Base-by-base conservation (phyloP, 1,284 basidiomycete genomes). In the Moesziomyces sp. region DNA sequence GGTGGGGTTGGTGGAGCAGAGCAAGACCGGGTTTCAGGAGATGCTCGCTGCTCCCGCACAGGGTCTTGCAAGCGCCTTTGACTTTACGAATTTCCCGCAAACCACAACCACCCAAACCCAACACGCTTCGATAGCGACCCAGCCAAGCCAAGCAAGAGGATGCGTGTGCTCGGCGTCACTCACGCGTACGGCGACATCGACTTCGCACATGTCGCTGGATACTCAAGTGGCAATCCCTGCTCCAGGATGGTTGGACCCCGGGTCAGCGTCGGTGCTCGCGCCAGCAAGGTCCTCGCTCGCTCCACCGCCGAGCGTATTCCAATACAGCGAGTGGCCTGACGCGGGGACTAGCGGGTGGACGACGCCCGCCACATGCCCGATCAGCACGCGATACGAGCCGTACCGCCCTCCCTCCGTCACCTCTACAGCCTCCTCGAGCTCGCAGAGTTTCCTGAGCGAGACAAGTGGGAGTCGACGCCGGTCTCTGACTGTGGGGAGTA, bases 231-330 rank as follows among this genome's bases (percentile, higher is more conserved):
- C 52, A 0, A 49, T 49, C 16, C 62, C 62, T 5, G 62, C 55
- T n/a, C 62, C 56, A 3, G 62, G 62, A 21, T 54, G 62, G 62
- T 55, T 65, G 21, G 11, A 65, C 24, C 56, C 62, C 1, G 46
- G 54, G 3, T 33, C 48, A 2, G 28, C 26, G 3, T 49, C 61
- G 1, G 21, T 7, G 3, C 50, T 53, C 19, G 16, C 48, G 24
- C 61, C 42, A 0, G 19, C 53, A n/a, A n/a, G n/a, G n/a, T n/a
- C n/a, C n/a, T n/a, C 30, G 30, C 10, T 33, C 13, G 38, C 38
- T 40, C 38, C 38, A 14, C 16, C 38, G 18, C 14, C 38, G 16
- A 18, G 38, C 16, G 14, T 40, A 0, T n/a, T 40, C 16, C 5
- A 40, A 16, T 40, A 40, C 38, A 40, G 38, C 38, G 38, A 40